Evolutionary conservation across 495 filamentous ascomycete genomes (phyloP).

Genomic region (Annulohypoxylon bovei): DNA sequence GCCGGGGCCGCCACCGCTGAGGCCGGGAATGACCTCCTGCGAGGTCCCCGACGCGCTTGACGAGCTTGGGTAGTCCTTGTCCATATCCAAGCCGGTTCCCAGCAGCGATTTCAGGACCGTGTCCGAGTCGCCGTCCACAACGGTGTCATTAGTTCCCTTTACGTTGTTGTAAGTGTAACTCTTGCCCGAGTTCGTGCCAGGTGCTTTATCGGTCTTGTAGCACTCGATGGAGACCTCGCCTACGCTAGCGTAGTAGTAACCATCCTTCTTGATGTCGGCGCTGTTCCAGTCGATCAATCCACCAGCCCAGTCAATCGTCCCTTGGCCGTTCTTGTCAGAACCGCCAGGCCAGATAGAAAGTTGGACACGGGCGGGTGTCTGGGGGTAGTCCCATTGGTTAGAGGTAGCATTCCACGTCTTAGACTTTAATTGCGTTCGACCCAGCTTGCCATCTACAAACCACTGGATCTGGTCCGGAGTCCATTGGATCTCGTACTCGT

Average conservation of each 20-base stretch:
- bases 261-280: constrained; percentile 78
- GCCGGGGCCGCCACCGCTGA: constrained; percentile 50
- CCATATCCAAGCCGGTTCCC: constrained; percentile 80
- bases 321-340: constrained; percentile 76
- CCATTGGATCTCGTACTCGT: constrained; percentile 96
- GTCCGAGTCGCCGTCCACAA: constrained; percentile 76
- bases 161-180: constrained; percentile 80
- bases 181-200: constrained; percentile 67
- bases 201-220: constrained; percentile 73
- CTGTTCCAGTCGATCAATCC: constrained; percentile 89
- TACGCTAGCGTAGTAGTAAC: constrained; percentile 90
- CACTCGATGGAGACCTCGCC: constrained; percentile 82
- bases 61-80: constrained; percentile 52
- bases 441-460: constrained; percentile 80
- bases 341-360: constrained; percentile 97
- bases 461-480: constrained; percentile 84
- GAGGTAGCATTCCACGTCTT: constrained; percentile 86
- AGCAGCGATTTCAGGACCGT: constrained; percentile 83
- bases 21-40: constrained; percentile 41
- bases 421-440: constrained; percentile 75
- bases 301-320: constrained; percentile 92
- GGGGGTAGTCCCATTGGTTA: constrained; percentile 88
- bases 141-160: constrained; percentile 74
- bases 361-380: constrained; percentile 92
- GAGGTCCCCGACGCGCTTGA: constrained; percentile 38